These are phyloP conservation scores for Coemansia aciculifera DNA, from an alignment of 192 early-diverging fungal genomes.

Conservation along the genomic window DNA sequence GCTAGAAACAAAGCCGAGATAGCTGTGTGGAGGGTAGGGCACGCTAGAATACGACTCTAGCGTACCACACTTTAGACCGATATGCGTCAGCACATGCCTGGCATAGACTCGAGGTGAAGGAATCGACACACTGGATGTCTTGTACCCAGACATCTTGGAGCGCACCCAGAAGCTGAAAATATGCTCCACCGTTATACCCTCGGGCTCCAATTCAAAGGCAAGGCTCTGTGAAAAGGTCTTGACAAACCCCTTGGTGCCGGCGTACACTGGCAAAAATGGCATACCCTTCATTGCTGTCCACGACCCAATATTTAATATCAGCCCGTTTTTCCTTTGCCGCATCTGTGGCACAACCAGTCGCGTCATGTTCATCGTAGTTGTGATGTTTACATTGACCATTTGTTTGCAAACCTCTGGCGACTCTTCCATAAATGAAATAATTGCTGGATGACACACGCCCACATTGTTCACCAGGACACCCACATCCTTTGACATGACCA, in stretches of 20 bases:
- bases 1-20: constrained; percentile 34
- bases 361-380: constrained; percentile 77
- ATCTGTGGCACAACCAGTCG: constrained; percentile 79
- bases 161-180: constrained; percentile 92
- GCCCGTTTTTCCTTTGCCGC: constrained; percentile 67
- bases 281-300: constrained; percentile 83
- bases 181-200: constrained; percentile 82
- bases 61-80: constrained; percentile 67
- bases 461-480: constrained; percentile 88
- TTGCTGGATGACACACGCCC: constrained; percentile 82
- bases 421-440: constrained; percentile 83
- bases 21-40: constrained; percentile 53
- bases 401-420: constrained; percentile 61
- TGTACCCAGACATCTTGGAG: constrained; percentile 93
- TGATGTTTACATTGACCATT: constrained; percentile 86
- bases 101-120: constrained; percentile 82
- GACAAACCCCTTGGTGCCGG: constrained; percentile 90
- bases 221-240: constrained; percentile 87
- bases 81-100: constrained; percentile 64
- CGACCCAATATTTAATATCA: constrained; percentile 92
- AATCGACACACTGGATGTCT: constrained; percentile 69
- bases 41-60: constrained; percentile 38
- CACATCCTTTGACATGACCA: constrained; percentile 35
- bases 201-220: constrained; percentile 72
- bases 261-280: constrained; percentile 87